phyloP scores from a whole-genome alignment of 768 basidiomycete genomes.

The Podaxis pistillaris region DNA sequence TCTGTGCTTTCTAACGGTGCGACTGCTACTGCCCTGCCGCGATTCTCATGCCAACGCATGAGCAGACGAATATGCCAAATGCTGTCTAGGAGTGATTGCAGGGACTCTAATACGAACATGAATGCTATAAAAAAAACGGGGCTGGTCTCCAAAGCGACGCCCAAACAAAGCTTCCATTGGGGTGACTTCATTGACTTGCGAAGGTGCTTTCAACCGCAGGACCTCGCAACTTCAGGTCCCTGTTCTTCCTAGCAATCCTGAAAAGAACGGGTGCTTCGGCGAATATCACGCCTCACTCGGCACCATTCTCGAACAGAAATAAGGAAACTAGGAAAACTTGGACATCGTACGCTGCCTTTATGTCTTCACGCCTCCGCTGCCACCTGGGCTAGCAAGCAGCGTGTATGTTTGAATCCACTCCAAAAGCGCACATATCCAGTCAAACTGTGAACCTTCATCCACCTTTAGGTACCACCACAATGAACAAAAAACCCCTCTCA shows the following conservation, averaged over 20 bases:
- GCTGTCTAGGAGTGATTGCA: neutral
- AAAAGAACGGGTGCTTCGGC: slow-evolving; percentile 33
- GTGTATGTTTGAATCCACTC: slow-evolving; percentile 42
- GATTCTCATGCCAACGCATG: neutral
- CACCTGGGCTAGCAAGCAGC: slow-evolving; percentile 33
- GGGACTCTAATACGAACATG: neutral
- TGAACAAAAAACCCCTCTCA: slow-evolving; percentile 17
- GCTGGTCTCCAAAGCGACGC: neutral
- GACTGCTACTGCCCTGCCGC: neutral
- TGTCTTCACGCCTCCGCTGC: slow-evolving; percentile 36
- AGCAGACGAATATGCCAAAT: neutral
- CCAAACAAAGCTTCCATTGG: neutral
- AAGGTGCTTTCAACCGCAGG: neutral
- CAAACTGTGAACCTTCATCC: slow-evolving; percentile 29
- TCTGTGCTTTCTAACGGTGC: neutral
- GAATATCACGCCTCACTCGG: neutral
- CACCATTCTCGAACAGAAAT: neutral
- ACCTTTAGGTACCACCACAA: neutral
- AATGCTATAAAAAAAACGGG: neutral
- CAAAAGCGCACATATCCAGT: slow-evolving; percentile 36
- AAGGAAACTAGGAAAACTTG: slow-evolving; percentile 9
- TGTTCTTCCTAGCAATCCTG: slow-evolving; percentile 26
- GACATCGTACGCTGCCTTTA: slow-evolving; percentile 39
- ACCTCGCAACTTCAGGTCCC: neutral
- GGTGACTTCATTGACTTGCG: neutral